These are phyloP conservation scores for Cladophialophora carrionii DNA, from an alignment of 2,329 filamentous ascomycete species.

Conservation along the genomic window DNA sequence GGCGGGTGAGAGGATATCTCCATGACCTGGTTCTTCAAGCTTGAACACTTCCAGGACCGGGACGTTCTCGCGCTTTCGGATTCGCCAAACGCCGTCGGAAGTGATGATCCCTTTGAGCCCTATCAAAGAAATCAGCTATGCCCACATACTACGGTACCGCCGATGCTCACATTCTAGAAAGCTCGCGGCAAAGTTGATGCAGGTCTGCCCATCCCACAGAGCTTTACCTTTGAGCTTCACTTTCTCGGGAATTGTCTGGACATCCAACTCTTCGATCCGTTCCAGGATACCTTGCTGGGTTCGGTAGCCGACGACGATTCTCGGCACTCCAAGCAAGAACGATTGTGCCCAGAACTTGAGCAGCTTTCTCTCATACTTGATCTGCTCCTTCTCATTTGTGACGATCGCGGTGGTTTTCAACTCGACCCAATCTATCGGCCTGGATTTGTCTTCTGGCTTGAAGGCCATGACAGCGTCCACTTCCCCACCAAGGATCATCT, in stretches of 20 bases:
- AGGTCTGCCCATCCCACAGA: conserved; percentile 89
- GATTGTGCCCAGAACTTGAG: conserved; percentile 97
- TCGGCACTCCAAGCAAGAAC: conserved; percentile 89
- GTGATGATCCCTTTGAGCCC: conserved; percentile 65
- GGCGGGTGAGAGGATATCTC: conserved; percentile 72
- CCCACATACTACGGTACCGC: no score
- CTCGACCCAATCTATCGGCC: conserved; percentile 89
- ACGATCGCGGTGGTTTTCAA: conserved; percentile 86
- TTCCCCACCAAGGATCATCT: conserved; percentile 84
- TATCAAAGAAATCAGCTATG: conserved; percentile 42
- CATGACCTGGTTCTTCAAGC: conserved; percentile 73
- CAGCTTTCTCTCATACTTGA: conserved; percentile 84
- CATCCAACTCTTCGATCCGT: conserved; percentile 76
- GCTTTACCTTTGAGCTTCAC: conserved; percentile 68
- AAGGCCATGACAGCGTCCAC: conserved; percentile 93
- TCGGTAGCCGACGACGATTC: conserved; percentile 87
- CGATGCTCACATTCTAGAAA: conserved; percentile 72
- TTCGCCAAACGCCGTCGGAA: conserved; percentile 77
- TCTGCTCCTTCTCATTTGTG: conserved; percentile 66
- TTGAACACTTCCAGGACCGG: conserved; percentile 72
- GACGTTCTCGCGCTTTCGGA: conserved; percentile 67
- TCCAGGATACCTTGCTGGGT: conserved; percentile 71
- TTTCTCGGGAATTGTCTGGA: conserved; percentile 73
- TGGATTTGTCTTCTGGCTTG: conserved; percentile 67
- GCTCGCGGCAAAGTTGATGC: conserved; percentile 82